Evolutionary conservation across 2,329 filamentous ascomycete species (phyloP).

Genomic region (Botryotinia calthae): DNA sequence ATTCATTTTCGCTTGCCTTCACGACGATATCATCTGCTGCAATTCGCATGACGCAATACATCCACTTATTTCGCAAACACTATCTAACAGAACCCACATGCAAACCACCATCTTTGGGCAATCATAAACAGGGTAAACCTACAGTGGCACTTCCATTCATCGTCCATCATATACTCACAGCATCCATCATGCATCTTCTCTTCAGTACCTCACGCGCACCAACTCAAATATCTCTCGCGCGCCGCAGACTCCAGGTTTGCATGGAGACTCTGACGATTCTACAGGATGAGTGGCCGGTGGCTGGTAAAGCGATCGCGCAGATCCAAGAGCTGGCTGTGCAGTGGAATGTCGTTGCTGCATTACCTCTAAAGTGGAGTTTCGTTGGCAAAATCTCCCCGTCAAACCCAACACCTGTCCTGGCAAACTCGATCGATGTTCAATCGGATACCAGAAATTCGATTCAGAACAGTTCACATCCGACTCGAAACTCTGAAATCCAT

Average conservation of each 20-base stretch:
- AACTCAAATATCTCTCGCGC: neutral
- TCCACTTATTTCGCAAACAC: neutral
- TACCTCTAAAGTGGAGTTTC: neutral
- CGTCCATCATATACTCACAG: neutral
- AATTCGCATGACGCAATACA: neutral
- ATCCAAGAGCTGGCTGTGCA: neutral
- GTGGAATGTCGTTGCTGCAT: neutral
- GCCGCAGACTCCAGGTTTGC: neutral
- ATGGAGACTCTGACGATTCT: neutral
- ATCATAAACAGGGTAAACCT: neutral
- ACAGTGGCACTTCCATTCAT: neutral
- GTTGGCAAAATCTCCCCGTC: neutral
- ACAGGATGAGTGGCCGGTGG: neutral
- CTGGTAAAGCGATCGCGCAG: neutral
- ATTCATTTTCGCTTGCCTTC: neutral
- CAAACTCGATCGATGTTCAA: neutral
- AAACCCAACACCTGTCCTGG: neutral
- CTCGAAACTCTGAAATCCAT: neutral
- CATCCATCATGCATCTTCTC: neutral
- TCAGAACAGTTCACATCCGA: neutral
- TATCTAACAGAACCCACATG: neutral
- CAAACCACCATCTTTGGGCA: neutral
- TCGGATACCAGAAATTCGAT: no score
- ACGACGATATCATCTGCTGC: neutral
- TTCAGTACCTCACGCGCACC: neutral